Evolutionary conservation across 176 grass and related monocot species (phyloP).

Genomic region (Oropetium thomaeum): DNA sequence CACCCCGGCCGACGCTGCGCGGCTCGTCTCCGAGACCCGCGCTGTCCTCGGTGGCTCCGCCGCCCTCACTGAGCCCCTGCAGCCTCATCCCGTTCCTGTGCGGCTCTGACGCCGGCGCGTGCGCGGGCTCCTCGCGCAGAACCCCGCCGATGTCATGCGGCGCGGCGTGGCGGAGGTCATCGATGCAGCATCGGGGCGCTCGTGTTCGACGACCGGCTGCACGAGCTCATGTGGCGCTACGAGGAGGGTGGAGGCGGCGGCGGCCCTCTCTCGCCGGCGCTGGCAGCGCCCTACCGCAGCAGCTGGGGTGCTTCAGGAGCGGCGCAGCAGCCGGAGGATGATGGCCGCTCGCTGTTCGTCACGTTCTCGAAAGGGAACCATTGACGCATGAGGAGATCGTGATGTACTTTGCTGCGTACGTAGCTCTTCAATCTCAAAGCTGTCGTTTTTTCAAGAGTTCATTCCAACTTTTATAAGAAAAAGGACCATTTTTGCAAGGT

Average conservation of each 20-base stretch:
- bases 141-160: conserved; percentile 12
- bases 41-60: not conserved
- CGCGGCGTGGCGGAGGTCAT: conserved; percentile 36
- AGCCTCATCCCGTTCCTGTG: conserved; percentile 20
- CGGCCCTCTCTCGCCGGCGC: conserved; percentile 24
- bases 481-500: not conserved
- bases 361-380: not conserved
- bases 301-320: not conserved
- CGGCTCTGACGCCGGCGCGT: not conserved
- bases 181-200: conserved; percentile 43
- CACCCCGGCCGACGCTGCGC: conserved; percentile 23
- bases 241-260: conserved; percentile 7
- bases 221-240: conserved; percentile 39
- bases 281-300: conserved; percentile 18
- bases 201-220: conserved; percentile 61
- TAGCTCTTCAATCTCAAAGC: not conserved
- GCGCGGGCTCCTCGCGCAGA: conserved; percentile 22
- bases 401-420: not conserved
- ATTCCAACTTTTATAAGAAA: not conserved
- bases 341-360: not conserved
- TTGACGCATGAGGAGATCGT: not conserved
- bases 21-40: not conserved
- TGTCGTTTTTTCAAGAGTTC: not conserved
- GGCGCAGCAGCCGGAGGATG: not conserved
- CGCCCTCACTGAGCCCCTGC: not conserved